These are phyloP conservation scores for Nowakowskiella sp. DNA, from an alignment of 192 early-diverging fungal genomes.

Conservation along the genomic window DNA sequence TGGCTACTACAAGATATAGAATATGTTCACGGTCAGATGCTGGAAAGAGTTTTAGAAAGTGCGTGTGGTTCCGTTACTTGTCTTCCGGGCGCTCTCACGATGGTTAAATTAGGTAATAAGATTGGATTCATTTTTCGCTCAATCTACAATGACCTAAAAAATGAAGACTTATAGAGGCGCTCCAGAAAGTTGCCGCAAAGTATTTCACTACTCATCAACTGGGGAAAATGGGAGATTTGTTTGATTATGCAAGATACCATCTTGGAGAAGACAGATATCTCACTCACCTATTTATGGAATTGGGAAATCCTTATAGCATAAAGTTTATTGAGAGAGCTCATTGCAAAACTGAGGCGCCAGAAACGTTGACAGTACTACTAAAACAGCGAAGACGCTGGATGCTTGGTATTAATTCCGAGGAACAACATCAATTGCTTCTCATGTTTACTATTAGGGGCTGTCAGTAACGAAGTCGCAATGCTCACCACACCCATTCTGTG, in stretches of 20 bases:
- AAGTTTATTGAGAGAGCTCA: constrained; percentile 32
- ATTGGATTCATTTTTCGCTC: too few relatives aligned
- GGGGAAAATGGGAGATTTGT: too few relatives aligned
- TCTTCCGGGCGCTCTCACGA: constrained; percentile 38
- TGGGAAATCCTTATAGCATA: constrained; percentile 13
- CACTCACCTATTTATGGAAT: constrained; percentile 40
- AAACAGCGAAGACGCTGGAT: constrained; percentile 43
- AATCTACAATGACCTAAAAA: constrained; percentile 12
- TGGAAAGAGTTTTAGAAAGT: constrained; percentile 28
- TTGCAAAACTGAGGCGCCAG: constrained; percentile 39
- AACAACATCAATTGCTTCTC: too few relatives aligned
- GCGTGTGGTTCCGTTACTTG: constrained; percentile 27
- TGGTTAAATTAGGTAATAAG: constrained; percentile 22
- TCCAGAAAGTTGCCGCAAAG: constrained; percentile 1
- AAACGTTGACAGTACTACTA: constrained; percentile 16
- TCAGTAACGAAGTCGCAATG: constrained; percentile 30
- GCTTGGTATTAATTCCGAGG: constrained; percentile 20
- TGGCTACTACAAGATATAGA: constrained; percentile 37
- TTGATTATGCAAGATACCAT: constrained; percentile 34
- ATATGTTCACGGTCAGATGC: constrained; percentile 35
- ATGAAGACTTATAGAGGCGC: constrained; percentile 18
- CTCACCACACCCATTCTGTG: constrained; percentile 28
- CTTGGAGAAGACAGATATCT: constrained; percentile 44
- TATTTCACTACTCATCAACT: too few relatives aligned
- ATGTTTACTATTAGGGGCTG: constrained; percentile 15